Evolutionary conservation across 2,329 filamentous ascomycete species (phyloP).

Genomic region (Colletotrichum sp.): DNA sequence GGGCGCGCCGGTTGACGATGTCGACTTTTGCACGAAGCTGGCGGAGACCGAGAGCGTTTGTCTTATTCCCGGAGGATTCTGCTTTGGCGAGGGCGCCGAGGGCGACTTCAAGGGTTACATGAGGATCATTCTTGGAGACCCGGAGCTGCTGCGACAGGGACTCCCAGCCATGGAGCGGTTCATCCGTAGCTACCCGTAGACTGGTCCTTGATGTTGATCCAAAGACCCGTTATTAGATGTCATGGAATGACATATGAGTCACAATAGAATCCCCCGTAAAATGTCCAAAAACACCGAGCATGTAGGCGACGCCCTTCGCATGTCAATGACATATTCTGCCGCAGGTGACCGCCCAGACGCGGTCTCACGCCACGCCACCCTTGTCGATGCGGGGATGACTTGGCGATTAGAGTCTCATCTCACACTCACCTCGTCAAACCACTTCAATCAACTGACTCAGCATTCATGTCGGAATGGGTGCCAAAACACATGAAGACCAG

Average conservation of each 20-base stretch:
- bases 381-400: background rate
- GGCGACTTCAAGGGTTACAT: background rate
- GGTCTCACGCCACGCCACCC: background rate
- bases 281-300: background rate
- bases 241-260: background rate
- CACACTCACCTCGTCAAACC: background rate
- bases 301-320: background rate
- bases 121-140: background rate
- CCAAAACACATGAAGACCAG: constrained; percentile 43
- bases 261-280: background rate
- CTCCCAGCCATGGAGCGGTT: background rate
- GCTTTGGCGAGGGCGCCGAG: background rate
- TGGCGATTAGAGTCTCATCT: background rate
- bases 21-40: background rate
- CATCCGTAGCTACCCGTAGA: background rate
- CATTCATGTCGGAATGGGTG: constrained; percentile 36
- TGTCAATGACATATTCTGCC: background rate
- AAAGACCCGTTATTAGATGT: fast-evolving
- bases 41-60: background rate
- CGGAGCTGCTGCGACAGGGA: background rate
- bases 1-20: background rate
- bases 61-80: background rate
- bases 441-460: background rate
- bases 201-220: background rate
- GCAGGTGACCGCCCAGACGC: background rate